These are phyloP conservation scores for Warburgia ugandensis DNA, from an alignment of 164 flowering plant species.

Conservation along the genomic window DNA sequence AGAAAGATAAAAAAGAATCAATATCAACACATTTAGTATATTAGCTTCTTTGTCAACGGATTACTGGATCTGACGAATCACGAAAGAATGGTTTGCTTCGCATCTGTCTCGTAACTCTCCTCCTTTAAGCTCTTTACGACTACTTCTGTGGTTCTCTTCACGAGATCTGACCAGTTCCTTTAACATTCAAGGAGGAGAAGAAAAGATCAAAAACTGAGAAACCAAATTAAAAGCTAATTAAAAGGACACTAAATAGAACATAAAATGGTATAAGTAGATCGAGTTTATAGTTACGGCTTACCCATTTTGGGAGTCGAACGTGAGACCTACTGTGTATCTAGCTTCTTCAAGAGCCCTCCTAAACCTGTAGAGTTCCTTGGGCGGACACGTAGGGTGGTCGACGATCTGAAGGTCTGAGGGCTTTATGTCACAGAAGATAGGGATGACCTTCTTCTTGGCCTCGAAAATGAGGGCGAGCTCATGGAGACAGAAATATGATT, in stretches of 20 bases:
- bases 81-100: too few relatives aligned
- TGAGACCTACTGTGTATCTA: conserved; percentile 29
- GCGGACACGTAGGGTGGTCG: conserved; percentile 19
- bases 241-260: too few relatives aligned
- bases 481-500: conserved; percentile 58
- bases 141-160: conserved; percentile 25
- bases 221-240: background rate
- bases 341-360: conserved; percentile 33
- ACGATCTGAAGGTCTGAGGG: conserved; percentile 48
- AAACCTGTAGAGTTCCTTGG: conserved; percentile 21
- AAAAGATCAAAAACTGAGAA: too few relatives aligned
- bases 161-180: conserved; percentile 35
- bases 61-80: too few relatives aligned
- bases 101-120: too few relatives aligned
- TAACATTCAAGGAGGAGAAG: background rate
- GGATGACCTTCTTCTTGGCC: conserved; percentile 44
- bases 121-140: conserved; percentile 19
- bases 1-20: too few relatives aligned
- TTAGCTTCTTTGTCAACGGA: too few relatives aligned
- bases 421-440: conserved; percentile 52
- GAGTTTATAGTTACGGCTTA: conserved; percentile 1
- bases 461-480: conserved; percentile 53
- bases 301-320: conserved; percentile 35
- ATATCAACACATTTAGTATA: too few relatives aligned
- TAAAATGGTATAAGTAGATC: background rate